Evolutionary conservation across 2,329 filamentous ascomycete species (phyloP).

Genomic region (Didymella sp.): DNA sequence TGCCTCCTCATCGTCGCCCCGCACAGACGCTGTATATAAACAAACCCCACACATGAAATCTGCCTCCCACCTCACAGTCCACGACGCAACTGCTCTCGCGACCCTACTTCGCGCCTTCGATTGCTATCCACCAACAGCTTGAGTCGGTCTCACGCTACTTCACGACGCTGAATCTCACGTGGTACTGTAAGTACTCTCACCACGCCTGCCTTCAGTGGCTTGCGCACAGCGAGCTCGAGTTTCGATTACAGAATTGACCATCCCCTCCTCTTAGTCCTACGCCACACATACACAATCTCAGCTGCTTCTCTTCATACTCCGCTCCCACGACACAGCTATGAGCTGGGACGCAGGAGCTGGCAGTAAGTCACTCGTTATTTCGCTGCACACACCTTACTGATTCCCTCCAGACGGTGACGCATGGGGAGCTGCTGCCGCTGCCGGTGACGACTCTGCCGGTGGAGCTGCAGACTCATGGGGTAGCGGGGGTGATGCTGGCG

Average conservation of each 20-base stretch:
- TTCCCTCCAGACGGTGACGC: slow-evolving; percentile 20
- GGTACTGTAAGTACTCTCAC: background rate
- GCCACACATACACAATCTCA: background rate
- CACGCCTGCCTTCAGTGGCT: background rate
- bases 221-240: background rate
- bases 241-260: background rate
- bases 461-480: slow-evolving; percentile 28
- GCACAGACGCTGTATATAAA: slow-evolving; percentile 12
- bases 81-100: background rate
- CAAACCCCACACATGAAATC: background rate
- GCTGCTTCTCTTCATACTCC: background rate
- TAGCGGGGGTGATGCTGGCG: slow-evolving; percentile 20
- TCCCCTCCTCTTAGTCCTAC: background rate
- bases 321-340: slow-evolving; percentile 23
- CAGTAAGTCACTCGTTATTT: slow-evolving; percentile 19
- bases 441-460: slow-evolving; percentile 4
- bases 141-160: background rate
- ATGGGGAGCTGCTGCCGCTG: slow-evolving; percentile 21
- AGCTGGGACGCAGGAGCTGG: slow-evolving; percentile 29
- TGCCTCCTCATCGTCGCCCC: slow-evolving; percentile 5
- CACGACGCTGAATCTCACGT: background rate
- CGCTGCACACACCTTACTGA: slow-evolving; percentile 18
- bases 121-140: background rate
- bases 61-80: background rate
- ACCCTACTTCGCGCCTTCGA: background rate